phyloP scores from a whole-genome alignment of 23 red algal genomes.

The Chondrus crispus region DNA sequence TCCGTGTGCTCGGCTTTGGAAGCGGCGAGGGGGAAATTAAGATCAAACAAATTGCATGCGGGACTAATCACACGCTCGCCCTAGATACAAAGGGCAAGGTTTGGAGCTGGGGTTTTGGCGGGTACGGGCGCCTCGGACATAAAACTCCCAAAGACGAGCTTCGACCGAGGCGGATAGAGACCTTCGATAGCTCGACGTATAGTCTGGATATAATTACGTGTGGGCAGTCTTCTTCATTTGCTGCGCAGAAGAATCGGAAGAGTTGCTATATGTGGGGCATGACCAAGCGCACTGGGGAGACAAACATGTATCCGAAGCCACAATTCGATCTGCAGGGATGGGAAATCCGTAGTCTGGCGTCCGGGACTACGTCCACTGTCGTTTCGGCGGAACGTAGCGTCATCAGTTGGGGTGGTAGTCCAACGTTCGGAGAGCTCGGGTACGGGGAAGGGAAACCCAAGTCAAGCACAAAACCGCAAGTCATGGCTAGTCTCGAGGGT shows the following conservation, averaged over 20 bases:
- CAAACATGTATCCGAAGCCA: constrained; percentile 59
- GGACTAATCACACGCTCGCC: constrained; percentile 38
- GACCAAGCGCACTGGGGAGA: constrained; percentile 50
- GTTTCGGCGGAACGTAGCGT: constrained; percentile 26
- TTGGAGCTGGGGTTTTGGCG: constrained; percentile 74
- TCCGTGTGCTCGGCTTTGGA: constrained; percentile 13
- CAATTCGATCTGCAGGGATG: constrained; percentile 50
- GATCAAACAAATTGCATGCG: constrained; percentile 30
- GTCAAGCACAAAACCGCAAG: constrained; percentile 62
- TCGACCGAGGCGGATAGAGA: neutral
- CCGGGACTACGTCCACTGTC: constrained; percentile 18
- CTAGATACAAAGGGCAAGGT: constrained; percentile 58
- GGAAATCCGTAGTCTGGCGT: constrained; percentile 16
- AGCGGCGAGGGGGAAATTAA: neutral
- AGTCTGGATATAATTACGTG: constrained; percentile 14
- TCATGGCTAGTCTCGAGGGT: constrained; percentile 44
- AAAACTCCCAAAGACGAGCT: constrained; percentile 55
- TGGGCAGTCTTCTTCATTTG: constrained; percentile 25
- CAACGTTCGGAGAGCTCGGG: constrained; percentile 63
- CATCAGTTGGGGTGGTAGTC: constrained; percentile 47
- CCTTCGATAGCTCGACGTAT: constrained; percentile 22
- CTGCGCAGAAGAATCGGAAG: constrained; percentile 16
- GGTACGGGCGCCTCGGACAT: constrained; percentile 62
- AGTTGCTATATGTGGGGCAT: constrained; percentile 62
- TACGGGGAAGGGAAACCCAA: constrained; percentile 60